Base-by-base conservation (phyloP, 192 early-diverging fungal species). In the Podila clonocystis region DNA sequence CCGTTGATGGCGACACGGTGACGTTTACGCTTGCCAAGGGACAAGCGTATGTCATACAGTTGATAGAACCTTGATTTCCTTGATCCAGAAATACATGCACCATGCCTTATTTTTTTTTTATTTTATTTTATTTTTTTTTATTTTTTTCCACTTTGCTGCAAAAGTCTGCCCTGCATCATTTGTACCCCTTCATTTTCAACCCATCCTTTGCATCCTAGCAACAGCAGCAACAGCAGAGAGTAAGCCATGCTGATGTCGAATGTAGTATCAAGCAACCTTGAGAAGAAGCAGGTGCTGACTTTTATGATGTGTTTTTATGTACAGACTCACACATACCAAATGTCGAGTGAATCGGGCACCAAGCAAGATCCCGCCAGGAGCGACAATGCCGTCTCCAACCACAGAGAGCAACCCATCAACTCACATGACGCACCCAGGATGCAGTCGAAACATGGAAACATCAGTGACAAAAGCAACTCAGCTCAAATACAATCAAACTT, bases 31-130 rank as follows among this genome's bases (percentile, higher is more conserved):
- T 80, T 59, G 24, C 62, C 12, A 80, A 80, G 33, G 70, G 76
- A 17, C 62, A 64, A 65, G 63, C 70, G 9, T 80, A 73, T 60
- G 50, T 65, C 20, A 73, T 80, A n/a, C 61, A 73, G 24, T 26
- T 55, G 57, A 72, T 72, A 17, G 75, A 78, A 11, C 15, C 49
- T 11, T 72, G 59, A 50, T 17, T 33, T 26, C 0, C 28, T 28
- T 65, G 63, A 12, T 15, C 41, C 41, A 45, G 17, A 45, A 17
- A 45, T 17, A 15, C 41, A 9, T 45, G 34, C 34, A 9, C 6
- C 7, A 36, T 36, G 34, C 34, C 34, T 36, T 36, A 9, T 36
- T 36, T 11, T 36, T 5, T 34, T 34, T 34, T n/a, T n/a, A n/a
- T n/a, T n/a, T n/a, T n/a, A n/a, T n/a, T n/a, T n/a, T n/a, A n/a